Base-by-base conservation (phyloP, 306 rosid species). In the Castanea crenata region DNA sequence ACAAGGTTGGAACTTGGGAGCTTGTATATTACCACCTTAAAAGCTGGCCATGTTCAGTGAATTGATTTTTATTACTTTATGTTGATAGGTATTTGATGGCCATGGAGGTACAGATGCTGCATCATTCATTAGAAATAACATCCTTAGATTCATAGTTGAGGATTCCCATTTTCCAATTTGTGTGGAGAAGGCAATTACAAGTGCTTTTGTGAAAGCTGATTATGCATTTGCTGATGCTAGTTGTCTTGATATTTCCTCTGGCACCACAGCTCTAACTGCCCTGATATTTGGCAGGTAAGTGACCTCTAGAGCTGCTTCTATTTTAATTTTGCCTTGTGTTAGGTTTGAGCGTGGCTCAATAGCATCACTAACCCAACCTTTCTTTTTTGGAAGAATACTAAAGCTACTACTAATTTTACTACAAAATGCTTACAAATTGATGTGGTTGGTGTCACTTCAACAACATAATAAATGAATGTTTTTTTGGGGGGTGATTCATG, bases 101-200 rank as follows among this genome's bases (percentile, higher is more conserved):
- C 97, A 92, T 72, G 96, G 97, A 73, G 97, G 97, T 69, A 84
- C 81, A 51, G 93, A 92, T 21, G 97, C 97, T 5, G 93, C 96
- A 31, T 79, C 82, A 44, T 92, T 91, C 82, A 85, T 89, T 59
- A 88, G 92, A 88, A 82, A 79, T 69, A 88, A 91, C 86, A 89
- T 92, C 80, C 93, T 92, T 57, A 89, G 79, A 71, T 91, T 89
- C 80, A 89, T 89, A 34, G 80, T 86, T 61, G 97, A 89, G 82
- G 96, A 92, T 79, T 87, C 88, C 46, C 83, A 90, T 52, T 92
- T 89, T 61, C 91, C 97, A 79, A 73, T 84, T 25, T 83, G 86
- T 51, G 74, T 84, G 76, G 86, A 88, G 87, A 84, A 84, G 68
- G 93, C 97, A 74, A 85, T 92, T 74, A 82, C 85, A 73, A 84